Base-by-base conservation (phyloP, 257 asterid genomes). In the Capsicum rhomboideum region DNA sequence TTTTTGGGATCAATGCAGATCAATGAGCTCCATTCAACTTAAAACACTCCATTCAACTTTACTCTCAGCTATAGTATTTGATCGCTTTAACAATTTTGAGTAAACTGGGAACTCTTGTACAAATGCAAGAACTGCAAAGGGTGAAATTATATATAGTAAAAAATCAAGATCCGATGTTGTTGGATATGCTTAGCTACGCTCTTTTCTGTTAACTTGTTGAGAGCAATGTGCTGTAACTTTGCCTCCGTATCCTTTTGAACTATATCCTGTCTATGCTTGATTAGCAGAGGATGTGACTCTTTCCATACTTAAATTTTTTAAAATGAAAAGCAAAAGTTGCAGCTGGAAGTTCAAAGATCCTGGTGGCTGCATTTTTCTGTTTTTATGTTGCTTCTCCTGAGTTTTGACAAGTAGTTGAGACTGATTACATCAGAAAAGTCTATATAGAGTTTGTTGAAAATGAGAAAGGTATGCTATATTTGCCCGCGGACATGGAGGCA, bases 1-100 rank as follows among this genome's bases (percentile, higher is more conserved):
- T 96, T 80, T 96, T 96, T 37, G 99, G 99, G 85, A 96, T 96
- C 79, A 93, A 93, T 80, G 97, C 92, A 1, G 98, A 90, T 69
- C 95, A 92, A 87, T 95, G 91, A 93, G 49, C 79, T 84, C 56
- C 78, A 83, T 40, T 83, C 67, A 46, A 11, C 52, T 58, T n/a
- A 37, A 64, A 82, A 34, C 21, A 20, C 50, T 23, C 17, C 50
- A 14, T 28, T 77, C 17, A 18, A 50, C 17, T 44, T 40, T 11
- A 54, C 74, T 40, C 84, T 18, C 34, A 23, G 10, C 26, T 61
- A 31, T 40, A 34, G 40, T 81, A 66, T 53, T 82, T 82, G 85
- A 68, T 42, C 0, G 12, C 11, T 49, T 55, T 34, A 29, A 6
- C 78, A 23, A 26, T 50, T 44, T 56, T 21, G 67, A 50, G 54